Percentiles rank a stretch among this genome's conserved stretches.
Conservation (phyloP, 2,329 filamentous ascomycete species). For the Clarireedia hainanense region DNA sequence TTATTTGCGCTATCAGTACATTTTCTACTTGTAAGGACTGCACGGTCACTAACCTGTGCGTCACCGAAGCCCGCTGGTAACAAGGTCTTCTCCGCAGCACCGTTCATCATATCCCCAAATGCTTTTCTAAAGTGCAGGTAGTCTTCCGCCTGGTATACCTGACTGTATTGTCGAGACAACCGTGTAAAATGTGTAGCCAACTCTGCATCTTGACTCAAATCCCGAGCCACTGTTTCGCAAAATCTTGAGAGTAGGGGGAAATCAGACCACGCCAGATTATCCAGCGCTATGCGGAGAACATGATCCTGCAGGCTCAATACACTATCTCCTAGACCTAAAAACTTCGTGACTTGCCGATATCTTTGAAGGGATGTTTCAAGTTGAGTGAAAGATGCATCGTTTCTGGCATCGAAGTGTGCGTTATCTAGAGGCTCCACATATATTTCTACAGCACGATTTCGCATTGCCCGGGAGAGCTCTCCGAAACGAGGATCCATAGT, state of each 20-base stretch:
- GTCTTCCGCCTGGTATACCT: conserved; percentile 20
- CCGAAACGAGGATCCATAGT: conserved; percentile 89
- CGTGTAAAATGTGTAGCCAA: neutral
- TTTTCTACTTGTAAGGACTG: conserved; percentile 18
- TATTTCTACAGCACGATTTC: conserved; percentile 89
- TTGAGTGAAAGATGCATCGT: neutral
- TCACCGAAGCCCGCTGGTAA: conserved; percentile 28
- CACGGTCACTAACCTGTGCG: conserved; percentile 37
- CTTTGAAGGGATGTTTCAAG: conserved; percentile 24
- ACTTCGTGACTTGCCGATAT: conserved; percentile 21
- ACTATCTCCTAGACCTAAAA: conserved; percentile 8
- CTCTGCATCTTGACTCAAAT: neutral
- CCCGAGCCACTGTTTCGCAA: conserved; percentile 8
- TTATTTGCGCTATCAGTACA: conserved; percentile 30
- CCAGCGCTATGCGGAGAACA: conserved; percentile 22
- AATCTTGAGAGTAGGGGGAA: conserved; percentile 25
- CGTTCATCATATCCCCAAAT: conserved; percentile 20
- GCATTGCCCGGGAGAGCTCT: conserved; percentile 91
- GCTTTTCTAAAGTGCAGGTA: conserved; percentile 19
- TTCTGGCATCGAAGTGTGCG: neutral
- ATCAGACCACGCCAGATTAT: conserved; percentile 28
- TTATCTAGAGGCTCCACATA: conserved; percentile 48
- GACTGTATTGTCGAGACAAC: conserved; percentile 13
- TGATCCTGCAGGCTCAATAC: conserved; percentile 7
- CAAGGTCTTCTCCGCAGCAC: conserved; percentile 18